Base-by-base conservation (phyloP, 257 asterid species). In the Coffea eugenioides region DNA sequence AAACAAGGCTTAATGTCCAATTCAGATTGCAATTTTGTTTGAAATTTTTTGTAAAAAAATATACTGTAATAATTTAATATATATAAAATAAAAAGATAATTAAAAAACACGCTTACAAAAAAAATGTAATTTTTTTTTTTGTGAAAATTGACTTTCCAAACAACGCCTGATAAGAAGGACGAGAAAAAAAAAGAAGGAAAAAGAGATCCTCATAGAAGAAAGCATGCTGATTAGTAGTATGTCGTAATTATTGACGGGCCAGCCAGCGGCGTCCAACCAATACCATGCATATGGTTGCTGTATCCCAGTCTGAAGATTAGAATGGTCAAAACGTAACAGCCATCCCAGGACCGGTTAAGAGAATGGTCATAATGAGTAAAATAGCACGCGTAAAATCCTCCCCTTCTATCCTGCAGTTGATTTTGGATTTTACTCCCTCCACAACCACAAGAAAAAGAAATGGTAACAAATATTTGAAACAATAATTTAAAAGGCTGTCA, bases 301-400 rank as follows among this genome's bases (percentile, higher is more conserved):
- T 84, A 81, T 72, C 74, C 69, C 31, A 14, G 20, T 13, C 4
- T 2, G 12, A 46, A 27, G 76, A 66, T 45, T 51, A 71, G 91
- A 89, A 85, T 85, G 82, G 91, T 91, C 93, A 77, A 77, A 65
- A 27, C 23, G 12, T 65, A 64, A 65, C 80, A 77, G 71, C 79
- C 41, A 41, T 25, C n/a, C 5, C n/a, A 36, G 31, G 69, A n/a
- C 56, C 9, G 74, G 48, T n/a, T 70, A 23, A 18, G 27, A 10
- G 49, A 49, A 7, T 67, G 86, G 80, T n/a, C 70, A 81, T 71
- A 21, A 87, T 68, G 72, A 59, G 82, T 75, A 81, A 83, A 64
- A 25, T 25, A 62, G 16, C 69, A 64, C 69, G 69, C 69, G 16
- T 86, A 83, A 91, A 93, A 81, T 77, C 87, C 86, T 91, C 89